These are phyloP conservation scores for Ceratonia siliqua DNA, from an alignment of 306 rosid species.

Conservation along the genomic window DNA sequence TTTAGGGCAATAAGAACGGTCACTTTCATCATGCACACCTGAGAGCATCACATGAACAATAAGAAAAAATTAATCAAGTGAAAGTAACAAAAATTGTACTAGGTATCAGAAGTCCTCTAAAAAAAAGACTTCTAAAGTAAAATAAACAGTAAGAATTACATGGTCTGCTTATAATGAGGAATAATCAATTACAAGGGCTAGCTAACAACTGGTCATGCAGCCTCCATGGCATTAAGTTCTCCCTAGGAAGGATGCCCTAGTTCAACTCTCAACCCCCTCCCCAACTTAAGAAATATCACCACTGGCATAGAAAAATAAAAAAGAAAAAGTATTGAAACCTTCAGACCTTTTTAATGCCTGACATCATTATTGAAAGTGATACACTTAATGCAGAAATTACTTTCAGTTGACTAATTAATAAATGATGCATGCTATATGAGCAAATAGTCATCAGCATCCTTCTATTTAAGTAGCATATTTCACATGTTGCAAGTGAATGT, in stretches of 20 bases:
- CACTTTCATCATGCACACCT: slow-evolving; percentile 94
- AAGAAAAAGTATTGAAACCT: neutral
- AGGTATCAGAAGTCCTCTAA: neutral
- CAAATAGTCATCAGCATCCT: neutral
- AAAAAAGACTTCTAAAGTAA: neutral
- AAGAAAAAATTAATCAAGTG: slow-evolving; percentile 19
- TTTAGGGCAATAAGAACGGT: slow-evolving; percentile 74
- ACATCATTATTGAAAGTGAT: neutral
- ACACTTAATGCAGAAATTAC: slow-evolving; percentile 14
- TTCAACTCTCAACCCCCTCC: neutral
- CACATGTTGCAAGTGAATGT: slow-evolving; percentile 8
- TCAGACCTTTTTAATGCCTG: neutral
- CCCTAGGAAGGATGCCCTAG: neutral
- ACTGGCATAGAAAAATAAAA: neutral
- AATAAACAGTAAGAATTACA: neutral
- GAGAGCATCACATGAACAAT: slow-evolving; percentile 33
- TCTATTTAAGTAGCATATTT: slow-evolving; percentile 2
- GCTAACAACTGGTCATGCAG: slow-evolving; percentile 14
- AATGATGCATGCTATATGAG: neutral
- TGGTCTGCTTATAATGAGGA: slow-evolving; percentile 16
- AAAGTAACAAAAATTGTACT: neutral
- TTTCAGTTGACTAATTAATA: slow-evolving; percentile 27
- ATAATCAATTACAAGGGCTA: slow-evolving; percentile 6
- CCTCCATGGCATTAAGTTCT: slow-evolving; percentile 6
- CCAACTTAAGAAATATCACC: neutral